Evolutionary conservation across 108 stramenopile species (phyloP), one percentile per base, ranked within the genome.

Genomic region (Skeletonema grethae): DNA sequence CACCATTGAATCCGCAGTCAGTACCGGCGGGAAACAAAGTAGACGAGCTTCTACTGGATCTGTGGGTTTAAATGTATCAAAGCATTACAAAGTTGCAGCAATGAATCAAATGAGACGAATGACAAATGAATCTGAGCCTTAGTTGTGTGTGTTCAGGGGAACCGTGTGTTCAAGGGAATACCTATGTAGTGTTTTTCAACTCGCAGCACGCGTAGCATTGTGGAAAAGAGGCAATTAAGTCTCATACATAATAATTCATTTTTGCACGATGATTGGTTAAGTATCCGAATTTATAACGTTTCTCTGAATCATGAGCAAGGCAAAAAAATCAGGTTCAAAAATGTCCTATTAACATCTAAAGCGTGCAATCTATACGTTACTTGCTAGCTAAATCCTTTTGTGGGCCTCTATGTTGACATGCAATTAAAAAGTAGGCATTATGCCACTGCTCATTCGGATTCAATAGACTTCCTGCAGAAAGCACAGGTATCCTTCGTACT

Each of bases 401-500:
- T 8, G 36, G 2, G 36, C 10, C 36, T 38, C 10, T 2, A 4
- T n/a, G 15, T 4, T n/a, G 41, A 4, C 15, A n/a, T 43, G 41
- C 3, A 43, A 15, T 4, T n/a, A 24, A 53, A 24, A 1, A n/a
- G 8, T 20, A 3, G 5, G 1, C 6, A 22, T 53, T 53, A 22
- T n/a, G n/a, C 50, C 5, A n/a, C 15, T n/a, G 10, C 4, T 43
- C 15, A 53, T 53, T 57, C 67, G 2, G 71, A 39, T 16, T 84
- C 72, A 67, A 94, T 88, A 1, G 82, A 74, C 39, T 82, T 83
- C 63, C 94, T 84, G 83, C 97, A 98, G 66, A 92, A 91, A n/a
- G 94, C 88, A 78, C 97, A 98, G 46, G 84, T 84, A 78, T 96
- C 94, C 35, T 91, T 92, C 3, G 82, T 82, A 15, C 65, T 31